phyloP scores from a whole-genome alignment of 2,329 filamentous ascomycete genomes.

The Samsoniella hepiali region DNA sequence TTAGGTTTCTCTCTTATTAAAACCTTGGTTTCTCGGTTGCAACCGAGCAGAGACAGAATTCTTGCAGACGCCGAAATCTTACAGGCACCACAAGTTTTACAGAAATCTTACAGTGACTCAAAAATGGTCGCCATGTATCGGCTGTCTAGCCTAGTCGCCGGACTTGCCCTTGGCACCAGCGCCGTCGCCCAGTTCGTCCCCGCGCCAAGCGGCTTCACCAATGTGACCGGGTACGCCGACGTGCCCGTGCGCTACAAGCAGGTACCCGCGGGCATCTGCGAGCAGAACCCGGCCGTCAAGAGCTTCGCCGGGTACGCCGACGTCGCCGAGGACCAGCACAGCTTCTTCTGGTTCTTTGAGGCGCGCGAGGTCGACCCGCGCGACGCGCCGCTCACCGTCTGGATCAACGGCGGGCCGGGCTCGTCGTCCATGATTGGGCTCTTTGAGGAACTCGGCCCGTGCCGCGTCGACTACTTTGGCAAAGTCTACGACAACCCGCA shows the following conservation, averaged over 20 bases:
- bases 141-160: not conserved
- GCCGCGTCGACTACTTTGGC: conserved; percentile 44
- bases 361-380: conserved; percentile 25
- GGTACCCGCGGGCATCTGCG: conserved; percentile 42
- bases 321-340: conserved; percentile 20
- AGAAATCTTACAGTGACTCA: not conserved
- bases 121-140: not conserved
- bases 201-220: conserved; percentile 20
- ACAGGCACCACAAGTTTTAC: too few relatives aligned
- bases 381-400: conserved; percentile 44
- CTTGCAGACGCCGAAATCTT: not conserved
- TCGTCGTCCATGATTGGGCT: conserved; percentile 29
- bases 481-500: conserved; percentile 56
- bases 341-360: conserved; percentile 32
- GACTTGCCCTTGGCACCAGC: not conserved
- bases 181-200: conserved; percentile 26
- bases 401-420: conserved; percentile 59
- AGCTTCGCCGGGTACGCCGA: conserved; percentile 54
- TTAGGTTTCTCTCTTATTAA: too few relatives aligned
- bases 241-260: conserved; percentile 24
- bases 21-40: too few relatives aligned
- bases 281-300: conserved; percentile 29
- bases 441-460: conserved; percentile 27
- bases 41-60: not conserved
- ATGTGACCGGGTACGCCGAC: conserved; percentile 22